Conservation (phyloP, 2,329 filamentous ascomycete genomes). For the Bipolaris sorokiniana region DNA sequence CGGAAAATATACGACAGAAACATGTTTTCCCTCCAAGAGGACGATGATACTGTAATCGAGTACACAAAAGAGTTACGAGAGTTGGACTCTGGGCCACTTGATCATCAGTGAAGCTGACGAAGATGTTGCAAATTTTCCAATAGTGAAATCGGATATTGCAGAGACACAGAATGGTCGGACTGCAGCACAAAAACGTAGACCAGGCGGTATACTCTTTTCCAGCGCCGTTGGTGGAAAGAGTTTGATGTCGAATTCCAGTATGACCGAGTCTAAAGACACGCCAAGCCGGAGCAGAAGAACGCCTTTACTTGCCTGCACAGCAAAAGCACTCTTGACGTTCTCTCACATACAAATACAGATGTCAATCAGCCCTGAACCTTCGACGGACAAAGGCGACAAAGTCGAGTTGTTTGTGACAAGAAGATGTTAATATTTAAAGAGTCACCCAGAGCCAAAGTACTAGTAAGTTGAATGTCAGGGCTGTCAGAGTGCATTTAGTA, state of each 20-base stretch:
- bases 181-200: slow-evolving; percentile 49
- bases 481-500: slow-evolving; percentile 46
- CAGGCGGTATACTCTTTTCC: slow-evolving; percentile 40
- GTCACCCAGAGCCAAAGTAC: slow-evolving; percentile 46
- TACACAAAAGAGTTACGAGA: slow-evolving; percentile 37
- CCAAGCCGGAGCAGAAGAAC: slow-evolving; percentile 9
- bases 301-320: slow-evolving; percentile 47
- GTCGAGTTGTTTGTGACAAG: slow-evolving; percentile 50
- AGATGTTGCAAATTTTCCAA: too few relatives aligned
- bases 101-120: too few relatives aligned
- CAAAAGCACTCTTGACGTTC: slow-evolving; percentile 41
- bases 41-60: slow-evolving; percentile 27
- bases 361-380: slow-evolving; percentile 37
- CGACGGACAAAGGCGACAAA: slow-evolving; percentile 32
- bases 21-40: slow-evolving; percentile 35
- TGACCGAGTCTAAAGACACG: slow-evolving; percentile 1
- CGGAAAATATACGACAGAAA: slow-evolving; percentile 39
- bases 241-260: not conserved
- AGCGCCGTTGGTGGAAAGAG: slow-evolving; percentile 2
- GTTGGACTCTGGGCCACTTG: too few relatives aligned
- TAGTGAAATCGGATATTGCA: slow-evolving; percentile 21
- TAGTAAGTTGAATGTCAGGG: slow-evolving; percentile 39
- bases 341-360: slow-evolving; percentile 41
- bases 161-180: slow-evolving; percentile 44
- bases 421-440: slow-evolving; percentile 50